A percentile compares a stretch with the other conserved stretches of the same genome.
Conservation (phyloP, 2,329 filamentous ascomycete species). For the Trichoderma atrobrunneum region DNA sequence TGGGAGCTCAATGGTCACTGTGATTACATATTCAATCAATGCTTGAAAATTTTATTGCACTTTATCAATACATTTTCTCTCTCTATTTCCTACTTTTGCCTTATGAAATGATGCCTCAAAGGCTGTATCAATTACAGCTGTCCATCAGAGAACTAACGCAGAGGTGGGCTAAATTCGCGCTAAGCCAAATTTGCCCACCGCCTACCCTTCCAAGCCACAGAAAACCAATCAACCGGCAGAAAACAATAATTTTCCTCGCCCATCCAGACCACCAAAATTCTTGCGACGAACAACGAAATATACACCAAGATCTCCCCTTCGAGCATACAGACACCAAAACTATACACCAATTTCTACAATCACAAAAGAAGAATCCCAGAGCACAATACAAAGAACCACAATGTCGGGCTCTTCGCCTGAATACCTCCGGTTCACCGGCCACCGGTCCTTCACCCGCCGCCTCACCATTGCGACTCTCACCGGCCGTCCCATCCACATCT, state of each 20-base stretch:
- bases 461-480: constrained; percentile 89
- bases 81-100: neutral
- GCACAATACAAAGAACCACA: neutral
- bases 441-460: constrained; percentile 77
- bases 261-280: constrained; percentile 14
- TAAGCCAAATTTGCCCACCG: constrained; percentile 3
- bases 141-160: neutral
- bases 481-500: constrained; percentile 84
- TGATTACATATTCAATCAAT: neutral
- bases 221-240: constrained; percentile 10
- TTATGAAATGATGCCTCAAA: neutral
- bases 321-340: neutral
- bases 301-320: neutral
- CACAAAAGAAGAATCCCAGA: neutral
- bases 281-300: constrained; percentile 1
- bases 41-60: too few species aligned
- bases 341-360: neutral
- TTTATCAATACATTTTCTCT: neutral
- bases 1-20: neutral
- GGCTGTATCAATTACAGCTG: neutral
- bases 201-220: constrained; percentile 6
- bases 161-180: neutral
- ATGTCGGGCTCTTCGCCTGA: constrained; percentile 46
- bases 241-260: constrained; percentile 19
- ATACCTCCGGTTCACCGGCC: constrained; percentile 75